Base-by-base conservation (phyloP, 2,329 filamentous ascomycete genomes). In the Bipolaris gigantea region DNA sequence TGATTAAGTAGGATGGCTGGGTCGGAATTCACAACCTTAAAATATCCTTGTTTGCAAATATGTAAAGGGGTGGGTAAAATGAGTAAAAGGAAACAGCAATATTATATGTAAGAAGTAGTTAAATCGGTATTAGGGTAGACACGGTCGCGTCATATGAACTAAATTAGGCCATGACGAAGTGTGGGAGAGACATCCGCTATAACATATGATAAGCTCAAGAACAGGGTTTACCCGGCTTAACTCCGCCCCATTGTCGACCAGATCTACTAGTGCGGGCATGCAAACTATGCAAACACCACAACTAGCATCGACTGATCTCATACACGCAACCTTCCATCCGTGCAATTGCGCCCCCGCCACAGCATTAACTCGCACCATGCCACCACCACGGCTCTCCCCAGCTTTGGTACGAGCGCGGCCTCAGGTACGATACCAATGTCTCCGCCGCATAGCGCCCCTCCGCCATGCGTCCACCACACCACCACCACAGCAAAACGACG, bases 251-350 rank as follows among this genome's bases (percentile, higher is more conserved):
- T 27, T 16, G 33, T 10, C 10, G 2, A 30, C 27, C 27, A 30
- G 10, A 11, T 30, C 36, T 42, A 35, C 39, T 51, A 55, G 45
- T 43, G 53, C 46, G n/a, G 27, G 6, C 16, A 53, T 56, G 60
- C 63, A 58, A 59, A 67, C 61, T 42, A 53, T 43, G 54, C 65
- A 70, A 69, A 66, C 65, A 66, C 43, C 21, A 19, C 23, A 21
- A 50, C 50, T 49, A 45, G 47, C 57, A 57, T 60, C 55, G 46
- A 57, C 52, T 66, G 56, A 62, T 64, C 58, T 64, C 57, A 53
- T 59, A 46, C 43, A 43, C 36, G 43, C 39, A 46, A 52, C 46
- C 38, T 48, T 18, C 32, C 25, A 47, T 27, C 52, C 48, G 50
- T 35, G 18, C 35, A 52, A 53, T 52, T 50, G 48, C 54, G 39